A percentile compares a stretch with the other conserved stretches of the same genome.
phyloP scores from a whole-genome alignment of 2,329 filamentous ascomycete species.

The Chrysosporium queenslandicum region DNA sequence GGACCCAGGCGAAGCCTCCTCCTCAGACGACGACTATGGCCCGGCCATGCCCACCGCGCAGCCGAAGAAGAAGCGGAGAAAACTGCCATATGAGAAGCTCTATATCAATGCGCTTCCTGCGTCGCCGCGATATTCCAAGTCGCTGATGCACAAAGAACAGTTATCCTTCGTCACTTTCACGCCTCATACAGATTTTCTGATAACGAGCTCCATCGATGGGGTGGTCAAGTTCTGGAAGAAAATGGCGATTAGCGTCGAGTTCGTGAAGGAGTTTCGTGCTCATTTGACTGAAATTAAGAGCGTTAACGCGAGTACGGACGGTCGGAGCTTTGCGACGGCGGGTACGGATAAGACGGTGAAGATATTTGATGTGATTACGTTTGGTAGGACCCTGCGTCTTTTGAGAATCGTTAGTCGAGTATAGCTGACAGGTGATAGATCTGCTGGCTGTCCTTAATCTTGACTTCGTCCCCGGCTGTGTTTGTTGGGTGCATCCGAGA shows the following conservation, averaged over 20 bases:
- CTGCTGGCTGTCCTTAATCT: constrained; percentile 72
- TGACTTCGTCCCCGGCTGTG: constrained; percentile 60
- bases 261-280: constrained; percentile 94
- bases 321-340: constrained; percentile 83
- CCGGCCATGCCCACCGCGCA: constrained; percentile 75
- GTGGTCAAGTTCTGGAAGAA: constrained; percentile 99
- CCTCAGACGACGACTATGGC: constrained; percentile 86
- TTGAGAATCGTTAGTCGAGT: neutral
- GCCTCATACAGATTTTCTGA: constrained; percentile 83
- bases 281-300: constrained; percentile 76
- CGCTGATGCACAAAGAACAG: constrained; percentile 97
- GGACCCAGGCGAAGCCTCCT: constrained; percentile 45
- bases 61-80: constrained; percentile 81
- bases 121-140: constrained; percentile 78
- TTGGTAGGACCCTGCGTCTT: constrained; percentile 40
- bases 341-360: constrained; percentile 47
- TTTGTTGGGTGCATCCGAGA: constrained; percentile 86
- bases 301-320: constrained; percentile 78
- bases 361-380: constrained; percentile 63
- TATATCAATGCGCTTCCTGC: constrained; percentile 82
- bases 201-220: constrained; percentile 89
- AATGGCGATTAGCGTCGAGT: constrained; percentile 77
- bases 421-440: constrained; percentile 40
- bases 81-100: constrained; percentile 87
- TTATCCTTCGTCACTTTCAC: constrained; percentile 80